A percentile compares a stretch with the other conserved stretches of the same genome.
These are phyloP conservation scores for Trichoderma koningii DNA, from an alignment of 2,329 filamentous ascomycete species.

Conservation along the genomic window DNA sequence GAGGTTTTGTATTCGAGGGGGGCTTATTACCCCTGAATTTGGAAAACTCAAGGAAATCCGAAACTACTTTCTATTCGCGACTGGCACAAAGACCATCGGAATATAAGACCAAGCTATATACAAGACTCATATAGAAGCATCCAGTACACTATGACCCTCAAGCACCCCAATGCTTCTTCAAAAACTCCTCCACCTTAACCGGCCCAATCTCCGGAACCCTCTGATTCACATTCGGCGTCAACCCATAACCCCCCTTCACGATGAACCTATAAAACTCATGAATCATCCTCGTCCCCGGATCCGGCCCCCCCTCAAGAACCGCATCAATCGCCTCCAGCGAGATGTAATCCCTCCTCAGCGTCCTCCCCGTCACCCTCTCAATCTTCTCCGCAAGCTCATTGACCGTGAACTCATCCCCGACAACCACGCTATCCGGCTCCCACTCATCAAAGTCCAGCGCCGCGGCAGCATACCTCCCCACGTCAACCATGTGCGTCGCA, in stretches of 20 bases:
- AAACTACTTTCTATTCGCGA: too few species aligned
- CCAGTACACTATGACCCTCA: background rate
- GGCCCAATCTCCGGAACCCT: constrained; percentile 3
- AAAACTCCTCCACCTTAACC: constrained; percentile 3
- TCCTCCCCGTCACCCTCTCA: background rate
- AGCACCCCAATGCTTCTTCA: constrained; percentile 17
- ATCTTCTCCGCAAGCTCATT: constrained; percentile 4
- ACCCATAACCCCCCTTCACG: background rate
- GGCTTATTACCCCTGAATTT: too few species aligned
- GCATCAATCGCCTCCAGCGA: background rate
- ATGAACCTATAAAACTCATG: background rate
- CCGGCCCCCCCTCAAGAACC: background rate
- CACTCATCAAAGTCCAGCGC: constrained; percentile 19
- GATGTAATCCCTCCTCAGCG: background rate
- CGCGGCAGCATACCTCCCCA: constrained; percentile 22
- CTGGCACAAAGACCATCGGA: too few species aligned
- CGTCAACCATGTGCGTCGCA: constrained; percentile 8
- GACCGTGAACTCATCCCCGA: constrained; percentile 2
- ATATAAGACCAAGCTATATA: background rate
- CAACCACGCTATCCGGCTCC: constrained; percentile 14
- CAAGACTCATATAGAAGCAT: too few species aligned
- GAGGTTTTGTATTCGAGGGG: too few species aligned
- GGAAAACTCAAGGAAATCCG: too few species aligned
- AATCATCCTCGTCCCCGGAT: background rate
- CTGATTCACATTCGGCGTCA: background rate